These are phyloP conservation scores for Castanea mollissima DNA, from an alignment of 306 rosid genomes.

Conservation along the genomic window DNA sequence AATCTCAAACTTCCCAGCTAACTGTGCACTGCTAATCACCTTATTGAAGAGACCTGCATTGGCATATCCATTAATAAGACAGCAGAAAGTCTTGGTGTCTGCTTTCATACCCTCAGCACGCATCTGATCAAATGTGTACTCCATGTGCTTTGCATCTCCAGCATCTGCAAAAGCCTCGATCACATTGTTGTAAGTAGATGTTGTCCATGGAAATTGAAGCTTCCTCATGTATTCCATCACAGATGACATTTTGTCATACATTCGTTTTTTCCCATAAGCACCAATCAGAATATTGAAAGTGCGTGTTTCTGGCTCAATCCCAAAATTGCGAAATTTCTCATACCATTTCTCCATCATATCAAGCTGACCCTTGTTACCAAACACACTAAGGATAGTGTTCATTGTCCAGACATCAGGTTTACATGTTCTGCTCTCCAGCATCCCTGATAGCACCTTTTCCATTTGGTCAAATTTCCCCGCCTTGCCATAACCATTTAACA, in stretches of 20 bases:
- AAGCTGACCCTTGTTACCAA: slow-evolving; percentile 84
- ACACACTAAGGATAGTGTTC: slow-evolving; percentile 85
- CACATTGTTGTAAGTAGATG: slow-evolving; percentile 90
- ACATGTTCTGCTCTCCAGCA: slow-evolving; percentile 77
- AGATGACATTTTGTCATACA: slow-evolving; percentile 95
- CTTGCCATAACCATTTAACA: slow-evolving; percentile 89
- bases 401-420: slow-evolving; percentile 97
- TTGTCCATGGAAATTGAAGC: slow-evolving; percentile 95
- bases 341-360: slow-evolving; percentile 98
- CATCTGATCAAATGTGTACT: slow-evolving; percentile 93
- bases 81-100: slow-evolving; percentile 92
- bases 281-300: slow-evolving; percentile 88
- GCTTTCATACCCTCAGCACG: slow-evolving; percentile 91
- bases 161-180: slow-evolving; percentile 89
- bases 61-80: slow-evolving; percentile 90
- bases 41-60: slow-evolving; percentile 96
- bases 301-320: slow-evolving; percentile 95
- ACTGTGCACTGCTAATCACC: slow-evolving; percentile 68
- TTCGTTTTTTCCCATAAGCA: slow-evolving; percentile 85
- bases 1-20: slow-evolving; percentile 81
- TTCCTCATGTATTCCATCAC: slow-evolving; percentile 99
- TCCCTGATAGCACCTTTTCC: slow-evolving; percentile 80
- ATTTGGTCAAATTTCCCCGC: slow-evolving; percentile 82
- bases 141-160: slow-evolving; percentile 93
- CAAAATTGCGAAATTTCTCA: slow-evolving; percentile 84